Evolutionary conservation across 768 basidiomycete genomes (phyloP).

Genomic region (Mycena belliarum): DNA sequence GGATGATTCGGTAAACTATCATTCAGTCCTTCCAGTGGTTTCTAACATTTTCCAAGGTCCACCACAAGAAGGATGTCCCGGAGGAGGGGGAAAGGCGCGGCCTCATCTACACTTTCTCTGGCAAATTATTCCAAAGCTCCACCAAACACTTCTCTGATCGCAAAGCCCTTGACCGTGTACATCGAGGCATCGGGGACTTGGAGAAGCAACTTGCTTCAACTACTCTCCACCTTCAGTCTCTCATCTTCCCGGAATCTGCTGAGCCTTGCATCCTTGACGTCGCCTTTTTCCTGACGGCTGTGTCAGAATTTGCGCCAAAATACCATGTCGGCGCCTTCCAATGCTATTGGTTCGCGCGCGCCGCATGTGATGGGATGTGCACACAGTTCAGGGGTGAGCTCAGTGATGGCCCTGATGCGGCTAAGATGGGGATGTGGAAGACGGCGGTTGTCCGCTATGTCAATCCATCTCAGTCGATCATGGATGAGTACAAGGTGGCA

Average conservation of each 20-base stretch:
- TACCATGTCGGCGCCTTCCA: constrained; percentile 10
- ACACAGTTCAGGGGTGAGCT: background rate
- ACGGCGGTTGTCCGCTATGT: background rate
- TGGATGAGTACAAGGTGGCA: background rate
- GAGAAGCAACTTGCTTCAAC: background rate
- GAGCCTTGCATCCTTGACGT: background rate
- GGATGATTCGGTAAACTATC: background rate
- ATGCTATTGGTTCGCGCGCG: constrained; percentile 7
- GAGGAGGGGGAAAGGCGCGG: no score
- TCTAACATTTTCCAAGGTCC: background rate
- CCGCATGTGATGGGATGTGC: constrained; percentile 6
- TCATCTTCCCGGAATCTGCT: constrained; percentile 5
- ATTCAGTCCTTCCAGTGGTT: background rate
- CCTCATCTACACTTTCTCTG: no score
- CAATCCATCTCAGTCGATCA: background rate
- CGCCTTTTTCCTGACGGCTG: no score
- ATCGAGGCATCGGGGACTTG: constrained; percentile 5
- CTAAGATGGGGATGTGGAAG: background rate
- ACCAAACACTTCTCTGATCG: background rate
- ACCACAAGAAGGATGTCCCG: background rate
- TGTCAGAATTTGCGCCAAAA: constrained; percentile 3
- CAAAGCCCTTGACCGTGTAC: constrained; percentile 2
- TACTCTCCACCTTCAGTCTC: constrained; percentile 4
- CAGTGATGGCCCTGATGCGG: background rate
- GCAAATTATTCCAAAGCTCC: no score